A percentile compares a stretch with the other conserved stretches of the same genome.
Conservation (phyloP, 495 filamentous ascomycete genomes). For the Hypoxylon cercidicola region DNA sequence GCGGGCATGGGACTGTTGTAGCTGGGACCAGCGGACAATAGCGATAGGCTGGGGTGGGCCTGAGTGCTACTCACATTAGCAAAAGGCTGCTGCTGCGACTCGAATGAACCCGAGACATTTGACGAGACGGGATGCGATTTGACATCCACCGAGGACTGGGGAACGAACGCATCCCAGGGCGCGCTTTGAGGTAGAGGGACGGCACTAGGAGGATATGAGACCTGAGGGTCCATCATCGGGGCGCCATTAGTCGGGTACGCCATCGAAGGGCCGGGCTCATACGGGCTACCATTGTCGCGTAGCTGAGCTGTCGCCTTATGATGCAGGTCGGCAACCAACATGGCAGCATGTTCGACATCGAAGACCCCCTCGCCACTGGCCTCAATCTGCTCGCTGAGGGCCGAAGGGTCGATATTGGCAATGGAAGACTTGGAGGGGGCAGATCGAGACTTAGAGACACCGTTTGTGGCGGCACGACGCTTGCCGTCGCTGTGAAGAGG, state of each 20-base stretch:
- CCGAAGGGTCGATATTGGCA: conserved; percentile 81
- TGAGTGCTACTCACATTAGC: conserved; percentile 63
- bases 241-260: conserved; percentile 76
- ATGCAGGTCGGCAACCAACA: conserved; percentile 98
- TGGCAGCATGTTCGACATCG: conserved; percentile 97
- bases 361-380: conserved; percentile 94
- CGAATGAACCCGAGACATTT: conserved; percentile 71
- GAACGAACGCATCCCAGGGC: conserved; percentile 82
- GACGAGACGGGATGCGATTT: conserved; percentile 76
- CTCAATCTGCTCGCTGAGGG: conserved; percentile 89
- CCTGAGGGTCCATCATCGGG: conserved; percentile 74
- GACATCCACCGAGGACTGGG: conserved; percentile 68
- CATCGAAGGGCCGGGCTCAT: conserved; percentile 76
- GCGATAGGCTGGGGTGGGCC: conserved; percentile 67
- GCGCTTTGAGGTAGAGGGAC: conserved; percentile 76
- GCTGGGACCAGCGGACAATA: conserved; percentile 74
- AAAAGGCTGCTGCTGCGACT: conserved; percentile 69
- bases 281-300: conserved; percentile 63
- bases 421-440: conserved; percentile 84
- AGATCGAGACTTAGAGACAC: conserved; percentile 70
- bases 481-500: conserved; percentile 95
- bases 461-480: conserved; percentile 77
- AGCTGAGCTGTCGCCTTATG: conserved; percentile 93
- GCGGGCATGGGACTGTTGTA: conserved; percentile 69
- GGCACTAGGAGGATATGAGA: conserved; percentile 75